A percentile compares a stretch with the other conserved stretches of the same genome.
phyloP scores from a whole-genome alignment of 2,329 filamentous ascomycete species.

The Anisogramma anomala region DNA sequence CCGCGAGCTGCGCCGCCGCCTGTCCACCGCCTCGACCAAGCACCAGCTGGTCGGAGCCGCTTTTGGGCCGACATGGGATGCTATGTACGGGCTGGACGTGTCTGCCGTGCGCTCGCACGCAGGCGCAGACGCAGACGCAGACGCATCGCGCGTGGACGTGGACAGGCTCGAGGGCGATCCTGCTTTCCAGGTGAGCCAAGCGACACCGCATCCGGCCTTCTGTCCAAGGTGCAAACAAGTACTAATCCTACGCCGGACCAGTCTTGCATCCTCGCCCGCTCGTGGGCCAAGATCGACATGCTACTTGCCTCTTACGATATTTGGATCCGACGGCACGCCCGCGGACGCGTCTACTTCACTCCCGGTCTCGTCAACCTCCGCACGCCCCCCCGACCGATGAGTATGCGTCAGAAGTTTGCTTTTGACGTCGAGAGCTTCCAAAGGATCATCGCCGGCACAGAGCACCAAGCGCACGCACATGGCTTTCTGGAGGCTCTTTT shows the following conservation, averaged over 20 bases:
- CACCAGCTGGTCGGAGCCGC: slow-evolving; percentile 25
- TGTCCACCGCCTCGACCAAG: slow-evolving; percentile 29
- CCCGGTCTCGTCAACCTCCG: too few species aligned
- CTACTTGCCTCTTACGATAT: slow-evolving; percentile 36
- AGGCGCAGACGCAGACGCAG: slow-evolving; percentile 10
- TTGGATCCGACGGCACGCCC: slow-evolving; percentile 32
- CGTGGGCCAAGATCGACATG: slow-evolving; percentile 34
- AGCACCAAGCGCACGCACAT: neutral
- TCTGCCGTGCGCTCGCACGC: slow-evolving; percentile 10
- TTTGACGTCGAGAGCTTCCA: slow-evolving; percentile 7
- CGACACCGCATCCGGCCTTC: too few species aligned
- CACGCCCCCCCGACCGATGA: slow-evolving; percentile 3
- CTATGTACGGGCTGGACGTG: slow-evolving; percentile 21
- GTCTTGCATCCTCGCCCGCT: slow-evolving; percentile 30
- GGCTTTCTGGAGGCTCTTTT: slow-evolving; percentile 5
- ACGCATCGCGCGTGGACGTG: slow-evolving; percentile 9
- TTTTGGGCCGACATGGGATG: slow-evolving; percentile 31
- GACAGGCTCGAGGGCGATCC: slow-evolving; percentile 26
- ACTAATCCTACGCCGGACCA: too few species aligned
- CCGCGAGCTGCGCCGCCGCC: slow-evolving; percentile 31
- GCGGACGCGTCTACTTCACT: slow-evolving; percentile 21
- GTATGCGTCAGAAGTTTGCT: slow-evolving; percentile 9
- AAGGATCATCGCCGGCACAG: neutral
- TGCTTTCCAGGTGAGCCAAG: slow-evolving; percentile 31
- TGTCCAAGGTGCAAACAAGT: too few species aligned